Conservation (phyloP, 2,329 filamentous ascomycete species). For the Colletotrichum noveboracense region DNA sequence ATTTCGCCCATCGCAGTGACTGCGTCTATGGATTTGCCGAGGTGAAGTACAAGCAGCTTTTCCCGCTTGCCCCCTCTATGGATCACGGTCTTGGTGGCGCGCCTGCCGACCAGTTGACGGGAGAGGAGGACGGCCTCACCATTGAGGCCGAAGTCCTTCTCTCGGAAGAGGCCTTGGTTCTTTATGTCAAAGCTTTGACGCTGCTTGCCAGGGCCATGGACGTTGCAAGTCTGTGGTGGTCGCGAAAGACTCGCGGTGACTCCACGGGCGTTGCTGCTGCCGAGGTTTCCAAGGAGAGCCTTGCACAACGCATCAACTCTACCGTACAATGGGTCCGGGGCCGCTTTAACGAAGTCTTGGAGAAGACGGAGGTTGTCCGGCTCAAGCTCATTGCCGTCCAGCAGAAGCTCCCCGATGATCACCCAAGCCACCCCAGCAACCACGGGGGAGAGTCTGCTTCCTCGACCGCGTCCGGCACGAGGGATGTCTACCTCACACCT, state of each 20-base stretch:
- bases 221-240: constrained; percentile 92
- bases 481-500: constrained; percentile 83
- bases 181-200: constrained; percentile 93
- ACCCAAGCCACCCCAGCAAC: constrained; percentile 86
- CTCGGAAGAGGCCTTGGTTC: constrained; percentile 91
- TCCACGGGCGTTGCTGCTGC: constrained; percentile 48
- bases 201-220: constrained; percentile 95
- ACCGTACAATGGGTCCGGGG: constrained; percentile 94
- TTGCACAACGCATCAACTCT: constrained; percentile 76
- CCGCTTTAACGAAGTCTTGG: constrained; percentile 95
- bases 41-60: constrained; percentile 97
- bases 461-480: constrained; percentile 68
- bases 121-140: constrained; percentile 78
- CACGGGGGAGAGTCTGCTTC: constrained; percentile 65
- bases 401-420: constrained; percentile 79
- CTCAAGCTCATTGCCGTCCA: constrained; percentile 88
- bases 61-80: constrained; percentile 82
- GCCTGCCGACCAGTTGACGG: constrained; percentile 55
- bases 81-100: constrained; percentile 73
- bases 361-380: constrained; percentile 95
- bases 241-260: constrained; percentile 74
- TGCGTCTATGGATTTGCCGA: constrained; percentile 98
- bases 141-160: constrained; percentile 84
- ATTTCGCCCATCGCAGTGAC: constrained; percentile 90
- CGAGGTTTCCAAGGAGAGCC: constrained; percentile 47